phyloP scores from a whole-genome alignment of 495 filamentous ascomycete genomes.

The Penicillium ochrochloron region DNA sequence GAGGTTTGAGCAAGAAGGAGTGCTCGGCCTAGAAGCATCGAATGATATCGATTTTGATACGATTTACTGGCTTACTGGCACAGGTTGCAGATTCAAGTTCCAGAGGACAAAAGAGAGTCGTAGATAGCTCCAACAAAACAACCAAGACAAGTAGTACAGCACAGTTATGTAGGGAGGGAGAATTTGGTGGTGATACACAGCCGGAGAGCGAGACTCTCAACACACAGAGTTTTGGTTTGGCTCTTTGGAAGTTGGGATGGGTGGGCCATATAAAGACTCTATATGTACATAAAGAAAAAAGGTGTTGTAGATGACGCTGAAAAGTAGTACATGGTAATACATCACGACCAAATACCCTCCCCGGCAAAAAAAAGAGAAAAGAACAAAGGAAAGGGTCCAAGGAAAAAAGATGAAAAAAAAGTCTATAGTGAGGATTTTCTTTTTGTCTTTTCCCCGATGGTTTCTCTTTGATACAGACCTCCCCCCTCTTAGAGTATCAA shows the following conservation, averaged over 20 bases:
- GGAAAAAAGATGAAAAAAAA: conserved; percentile 7
- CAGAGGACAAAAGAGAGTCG: conserved; percentile 9
- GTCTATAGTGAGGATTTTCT: conserved; percentile 25
- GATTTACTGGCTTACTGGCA: background rate
- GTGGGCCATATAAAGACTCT: conserved; percentile 46
- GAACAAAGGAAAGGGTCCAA: conserved; percentile 1
- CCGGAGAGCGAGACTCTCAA: conserved; percentile 31
- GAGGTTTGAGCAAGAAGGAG: background rate
- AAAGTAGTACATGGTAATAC: conserved; percentile 49
- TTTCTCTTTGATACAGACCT: conserved; percentile 6
- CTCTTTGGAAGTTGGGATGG: conserved; percentile 41
- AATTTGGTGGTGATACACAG: conserved; percentile 25
- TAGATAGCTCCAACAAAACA: background rate
- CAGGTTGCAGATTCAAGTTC: background rate
- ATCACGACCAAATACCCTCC: conserved; percentile 44
- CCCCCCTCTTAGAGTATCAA: no score
- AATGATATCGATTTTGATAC: background rate
- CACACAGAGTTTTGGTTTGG: conserved; percentile 45
- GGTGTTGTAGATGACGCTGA: conserved; percentile 45
- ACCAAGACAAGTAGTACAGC: background rate
- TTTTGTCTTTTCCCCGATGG: conserved; percentile 27
- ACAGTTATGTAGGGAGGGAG: conserved; percentile 3
- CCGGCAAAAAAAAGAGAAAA: conserved; percentile 33
- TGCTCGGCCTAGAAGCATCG: background rate
- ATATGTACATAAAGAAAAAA: conserved; percentile 51